These are phyloP conservation scores for Colletotrichum echinochloae DNA, from an alignment of 2,329 filamentous ascomycete genomes.

Conservation along the genomic window DNA sequence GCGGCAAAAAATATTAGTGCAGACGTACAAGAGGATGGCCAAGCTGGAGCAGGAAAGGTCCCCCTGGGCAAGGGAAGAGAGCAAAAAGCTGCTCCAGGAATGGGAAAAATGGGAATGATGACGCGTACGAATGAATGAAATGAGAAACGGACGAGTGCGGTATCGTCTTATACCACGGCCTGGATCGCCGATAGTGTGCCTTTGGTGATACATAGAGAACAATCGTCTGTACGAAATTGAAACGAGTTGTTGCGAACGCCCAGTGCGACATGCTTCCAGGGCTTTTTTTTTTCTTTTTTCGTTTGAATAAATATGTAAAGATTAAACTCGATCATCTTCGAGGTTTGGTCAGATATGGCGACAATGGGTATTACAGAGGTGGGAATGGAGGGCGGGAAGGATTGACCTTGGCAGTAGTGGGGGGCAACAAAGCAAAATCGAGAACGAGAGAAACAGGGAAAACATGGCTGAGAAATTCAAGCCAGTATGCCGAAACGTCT, in stretches of 20 bases:
- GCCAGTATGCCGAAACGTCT: not conserved
- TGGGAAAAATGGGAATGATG: conserved; percentile 69
- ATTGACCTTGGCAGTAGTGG: no score
- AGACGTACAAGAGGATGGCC: conserved; percentile 67
- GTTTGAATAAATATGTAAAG: not conserved
- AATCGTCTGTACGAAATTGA: conserved; percentile 26
- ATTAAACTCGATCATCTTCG: not conserved
- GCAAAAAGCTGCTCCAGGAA: conserved; percentile 64
- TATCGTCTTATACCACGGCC: conserved; percentile 30
- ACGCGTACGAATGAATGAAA: conserved; percentile 37
- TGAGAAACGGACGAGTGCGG: conserved; percentile 34
- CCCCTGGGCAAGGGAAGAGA: conserved; percentile 57
- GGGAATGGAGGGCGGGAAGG: no score
- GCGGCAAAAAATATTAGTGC: conserved; percentile 69
- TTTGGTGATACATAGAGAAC: conserved; percentile 28
- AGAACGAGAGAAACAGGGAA: no score
- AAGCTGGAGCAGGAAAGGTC: conserved; percentile 54
- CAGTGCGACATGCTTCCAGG: no score
- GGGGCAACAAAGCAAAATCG: no score
- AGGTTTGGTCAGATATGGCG: not conserved
- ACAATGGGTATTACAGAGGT: no score
- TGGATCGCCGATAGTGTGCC: conserved; percentile 7
- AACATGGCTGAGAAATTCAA: no score
- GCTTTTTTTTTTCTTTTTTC: not conserved
- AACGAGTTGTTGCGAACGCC: not conserved